Conservation (phyloP, 2,329 filamentous ascomycete species). For the Trichophyton benhamiae region DNA sequence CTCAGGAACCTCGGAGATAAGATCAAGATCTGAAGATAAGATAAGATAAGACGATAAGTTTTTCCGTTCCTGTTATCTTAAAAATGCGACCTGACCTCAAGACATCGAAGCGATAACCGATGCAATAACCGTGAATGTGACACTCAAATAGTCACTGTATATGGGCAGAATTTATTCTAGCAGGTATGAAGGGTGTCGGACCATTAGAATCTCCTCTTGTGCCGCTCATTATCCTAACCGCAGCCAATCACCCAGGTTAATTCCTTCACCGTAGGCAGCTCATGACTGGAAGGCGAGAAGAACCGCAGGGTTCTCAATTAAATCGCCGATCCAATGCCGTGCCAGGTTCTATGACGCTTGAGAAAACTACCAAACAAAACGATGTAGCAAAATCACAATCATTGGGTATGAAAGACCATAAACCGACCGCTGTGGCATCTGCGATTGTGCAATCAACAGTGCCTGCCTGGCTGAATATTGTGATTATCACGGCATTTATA, state of each 20-base stretch:
- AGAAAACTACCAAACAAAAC: no score
- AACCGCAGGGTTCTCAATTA: background rate
- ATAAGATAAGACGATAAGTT: background rate
- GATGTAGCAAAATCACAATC: background rate
- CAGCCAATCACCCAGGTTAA: background rate
- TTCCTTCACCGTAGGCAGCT: background rate
- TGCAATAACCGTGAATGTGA: background rate
- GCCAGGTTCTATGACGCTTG: background rate
- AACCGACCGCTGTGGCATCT: slow-evolving; percentile 13
- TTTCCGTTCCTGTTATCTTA: background rate
- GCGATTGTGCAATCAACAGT: slow-evolving; percentile 29
- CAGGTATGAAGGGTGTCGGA: background rate
- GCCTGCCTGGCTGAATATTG: slow-evolving; percentile 50
- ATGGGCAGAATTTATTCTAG: background rate
- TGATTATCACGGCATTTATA: slow-evolving; percentile 67
- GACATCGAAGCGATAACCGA: background rate
- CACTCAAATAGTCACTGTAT: background rate
- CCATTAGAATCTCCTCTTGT: no score
- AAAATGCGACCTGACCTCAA: background rate
- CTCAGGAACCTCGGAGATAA: background rate
- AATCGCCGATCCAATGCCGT: background rate
- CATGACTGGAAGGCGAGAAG: background rate
- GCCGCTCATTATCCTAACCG: background rate
- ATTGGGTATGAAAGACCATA: background rate
- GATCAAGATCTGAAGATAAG: background rate